Base-by-base conservation (phyloP, 108 stramenopile species). In the Cyclotella kingstonii region DNA sequence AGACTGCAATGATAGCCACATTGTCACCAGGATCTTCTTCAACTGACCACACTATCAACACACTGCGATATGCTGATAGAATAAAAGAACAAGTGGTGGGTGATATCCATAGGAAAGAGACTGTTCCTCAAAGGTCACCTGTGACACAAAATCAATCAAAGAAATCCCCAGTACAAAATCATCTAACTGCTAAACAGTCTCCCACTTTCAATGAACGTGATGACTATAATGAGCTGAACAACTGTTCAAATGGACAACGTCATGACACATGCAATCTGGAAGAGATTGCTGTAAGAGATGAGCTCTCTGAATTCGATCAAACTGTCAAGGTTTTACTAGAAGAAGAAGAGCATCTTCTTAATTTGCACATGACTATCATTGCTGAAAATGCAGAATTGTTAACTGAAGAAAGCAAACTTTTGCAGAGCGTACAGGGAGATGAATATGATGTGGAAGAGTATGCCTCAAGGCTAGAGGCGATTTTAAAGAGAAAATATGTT, bases 1-100 rank as follows among this genome's bases (percentile, higher is more conserved):
- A 89, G 36, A 97, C 97, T 5, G 96, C 94, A 17, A 99, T 99
- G 98, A 97, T 99, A 77, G 96, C 97, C 5, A 96, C 91, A 8
- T 83, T 99, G 12, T 87, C 87, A 7, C 99, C 99, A 0, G 93
- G 84, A 5, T 91, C 93, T 0, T 88, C 87, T 0, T 78, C 93
- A 5, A 85, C 96, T 4, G 99, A 99, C 72, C 98, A 99, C 65
- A 98, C 98, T 3, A 45, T 97, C 28, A 99, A 99, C 66, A 99
- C 99, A 8, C 72, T 99, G 36, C 82, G 99, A 8, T 98, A 97
- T 63, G 98, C 96, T 0, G 96, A 96, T 73, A 75, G 96, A 8
- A 92, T 96, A 63, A 96, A 96, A 75, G 94, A 96, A 63, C 85
- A 95, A 73, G 73, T 77, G 60, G 85, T 84, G 12, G 49, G 49